phyloP scores from a whole-genome alignment of 306 rosid species.

The Morella rubra region DNA sequence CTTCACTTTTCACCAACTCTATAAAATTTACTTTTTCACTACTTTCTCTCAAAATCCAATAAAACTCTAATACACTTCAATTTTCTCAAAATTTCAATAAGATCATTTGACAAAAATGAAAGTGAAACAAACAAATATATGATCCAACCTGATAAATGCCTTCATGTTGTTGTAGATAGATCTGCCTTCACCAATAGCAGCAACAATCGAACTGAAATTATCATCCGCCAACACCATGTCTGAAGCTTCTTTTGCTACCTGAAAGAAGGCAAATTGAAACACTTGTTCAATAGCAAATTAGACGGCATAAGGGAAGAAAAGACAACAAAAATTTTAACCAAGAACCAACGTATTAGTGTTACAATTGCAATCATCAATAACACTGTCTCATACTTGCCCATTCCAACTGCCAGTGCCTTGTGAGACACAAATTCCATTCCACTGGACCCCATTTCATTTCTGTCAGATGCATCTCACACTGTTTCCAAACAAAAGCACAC shows the following conservation, averaged over 20 bases:
- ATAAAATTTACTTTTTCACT: no score
- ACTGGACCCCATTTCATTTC: neutral
- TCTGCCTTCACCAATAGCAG: slow-evolving; percentile 97
- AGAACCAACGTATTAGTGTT: neutral
- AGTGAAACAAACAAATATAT: no score
- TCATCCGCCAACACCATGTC: slow-evolving; percentile 98
- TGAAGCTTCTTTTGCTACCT: slow-evolving; percentile 98
- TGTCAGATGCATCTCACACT: slow-evolving; percentile 1
- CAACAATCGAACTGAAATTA: slow-evolving; percentile 87
- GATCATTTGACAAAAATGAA: no score
- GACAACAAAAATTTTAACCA: neutral
- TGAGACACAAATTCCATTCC: neutral
- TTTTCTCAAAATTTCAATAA: no score
- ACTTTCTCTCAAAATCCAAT: no score
- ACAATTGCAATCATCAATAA: neutral
- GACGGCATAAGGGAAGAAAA: no score
- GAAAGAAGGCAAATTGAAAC: slow-evolving; percentile 11
- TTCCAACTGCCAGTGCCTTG: neutral
- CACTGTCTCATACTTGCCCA: neutral
- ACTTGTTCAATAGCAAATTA: neutral
- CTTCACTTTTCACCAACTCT: no score
- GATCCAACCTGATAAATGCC: slow-evolving; percentile 82
- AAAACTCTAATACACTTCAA: no score
- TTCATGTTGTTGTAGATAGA: slow-evolving; percentile 92
- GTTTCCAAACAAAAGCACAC: neutral